A percentile compares a stretch with the other conserved stretches of the same genome.
Conservation (phyloP, 345 rosid genomes). For the Eucalyptus sp. region DNA sequence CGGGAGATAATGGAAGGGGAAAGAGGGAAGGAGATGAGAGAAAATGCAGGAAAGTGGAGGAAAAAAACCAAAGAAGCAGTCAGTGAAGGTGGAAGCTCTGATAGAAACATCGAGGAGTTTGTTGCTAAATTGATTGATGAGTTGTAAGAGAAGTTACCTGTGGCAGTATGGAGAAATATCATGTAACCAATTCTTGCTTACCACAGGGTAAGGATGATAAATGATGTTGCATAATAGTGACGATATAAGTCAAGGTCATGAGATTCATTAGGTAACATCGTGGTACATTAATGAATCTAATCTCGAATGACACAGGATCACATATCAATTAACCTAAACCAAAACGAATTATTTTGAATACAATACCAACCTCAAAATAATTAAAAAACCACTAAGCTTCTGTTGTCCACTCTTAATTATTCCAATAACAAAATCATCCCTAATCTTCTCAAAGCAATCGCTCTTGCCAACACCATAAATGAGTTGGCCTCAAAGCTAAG, state of each 20-base stretch:
- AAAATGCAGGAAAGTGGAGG: constrained; percentile 2
- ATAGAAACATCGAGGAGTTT: neutral
- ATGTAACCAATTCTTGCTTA: neutral
- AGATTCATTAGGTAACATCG: neutral
- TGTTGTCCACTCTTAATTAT: neutral
- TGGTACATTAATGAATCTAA: neutral
- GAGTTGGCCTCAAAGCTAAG: neutral
- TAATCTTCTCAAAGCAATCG: neutral
- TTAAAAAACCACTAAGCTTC: neutral
- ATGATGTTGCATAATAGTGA: neutral
- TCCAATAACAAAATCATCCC: neutral
- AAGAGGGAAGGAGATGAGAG: neutral
- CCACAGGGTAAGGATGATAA: neutral
- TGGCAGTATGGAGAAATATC: neutral
- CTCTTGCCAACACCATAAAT: neutral
- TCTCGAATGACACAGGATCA: neutral
- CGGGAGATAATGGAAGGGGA: constrained; percentile 2
- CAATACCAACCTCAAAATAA: neutral
- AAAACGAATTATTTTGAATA: neutral
- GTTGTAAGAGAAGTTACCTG: neutral
- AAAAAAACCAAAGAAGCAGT: neutral
- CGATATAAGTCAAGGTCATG: neutral
- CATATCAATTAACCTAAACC: neutral
- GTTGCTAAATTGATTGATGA: neutral
- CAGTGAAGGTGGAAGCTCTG: neutral